phyloP scores from a whole-genome alignment of 1,139 yeast species.

The Scheffersomyces insectosa region DNA sequence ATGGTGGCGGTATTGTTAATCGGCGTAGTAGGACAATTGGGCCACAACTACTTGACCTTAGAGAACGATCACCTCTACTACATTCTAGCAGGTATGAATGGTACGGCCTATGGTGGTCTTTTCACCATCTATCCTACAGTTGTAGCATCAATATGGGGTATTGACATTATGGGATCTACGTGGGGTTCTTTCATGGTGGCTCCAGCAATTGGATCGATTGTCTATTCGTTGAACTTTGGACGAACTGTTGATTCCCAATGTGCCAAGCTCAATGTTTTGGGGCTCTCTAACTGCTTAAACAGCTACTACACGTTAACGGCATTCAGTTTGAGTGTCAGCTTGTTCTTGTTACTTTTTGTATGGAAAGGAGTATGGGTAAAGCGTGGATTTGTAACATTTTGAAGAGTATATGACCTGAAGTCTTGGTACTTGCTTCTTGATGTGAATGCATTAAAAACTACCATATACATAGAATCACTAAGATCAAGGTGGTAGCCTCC shows the following conservation, averaged over 20 bases:
- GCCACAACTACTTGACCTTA: slow-evolving; percentile 6
- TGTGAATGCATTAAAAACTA: too few relatives aligned
- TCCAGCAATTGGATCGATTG: slow-evolving; percentile 81
- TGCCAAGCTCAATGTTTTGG: slow-evolving; percentile 10
- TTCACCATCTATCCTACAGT: slow-evolving; percentile 86
- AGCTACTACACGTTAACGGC: slow-evolving; percentile 38
- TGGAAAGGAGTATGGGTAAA: slow-evolving; percentile 39
- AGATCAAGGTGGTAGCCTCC: too few relatives aligned
- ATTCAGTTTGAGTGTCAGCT: slow-evolving; percentile 31
- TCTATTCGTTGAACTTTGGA: slow-evolving; percentile 75
- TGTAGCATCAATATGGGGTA: slow-evolving; percentile 84
- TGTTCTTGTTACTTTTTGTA: slow-evolving; percentile 26
- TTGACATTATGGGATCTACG: slow-evolving; percentile 84
- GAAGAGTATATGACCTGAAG: too few relatives aligned
- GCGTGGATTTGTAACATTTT: slow-evolving; percentile 27
- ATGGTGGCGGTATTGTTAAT: slow-evolving; percentile 39
- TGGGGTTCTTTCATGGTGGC: slow-evolving; percentile 93
- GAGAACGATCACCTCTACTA: slow-evolving; percentile 20
- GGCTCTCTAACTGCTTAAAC: slow-evolving; percentile 25
- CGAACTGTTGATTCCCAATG: slow-evolving; percentile 53
- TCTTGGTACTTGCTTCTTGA: too few relatives aligned
- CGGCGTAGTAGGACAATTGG: slow-evolving; percentile 46
- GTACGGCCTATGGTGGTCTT: slow-evolving; percentile 77
- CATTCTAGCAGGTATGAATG: slow-evolving; percentile 56
- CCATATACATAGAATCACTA: too few relatives aligned